Evolutionary conservation across 1,284 basidiomycete species (phyloP).

Genomic region (Cryptococcus jaspeensis): DNA sequence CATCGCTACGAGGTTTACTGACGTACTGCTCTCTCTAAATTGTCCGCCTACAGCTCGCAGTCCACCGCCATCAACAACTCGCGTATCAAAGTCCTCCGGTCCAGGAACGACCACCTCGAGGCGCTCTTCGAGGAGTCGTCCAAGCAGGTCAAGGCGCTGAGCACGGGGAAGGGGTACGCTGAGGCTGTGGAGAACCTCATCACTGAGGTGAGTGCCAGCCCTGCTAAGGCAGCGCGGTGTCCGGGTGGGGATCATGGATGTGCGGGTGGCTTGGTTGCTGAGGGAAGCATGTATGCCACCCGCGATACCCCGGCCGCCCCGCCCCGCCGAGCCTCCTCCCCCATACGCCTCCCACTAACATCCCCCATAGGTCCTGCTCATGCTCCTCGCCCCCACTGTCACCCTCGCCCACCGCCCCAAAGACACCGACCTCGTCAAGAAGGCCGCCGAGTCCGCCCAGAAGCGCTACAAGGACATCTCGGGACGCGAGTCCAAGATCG

Average conservation of each 20-base stretch:
- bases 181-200: conserved; percentile 78
- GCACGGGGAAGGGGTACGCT: conserved; percentile 69
- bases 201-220: conserved; percentile 68
- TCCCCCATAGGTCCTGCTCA: conserved; percentile 54
- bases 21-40: neutral
- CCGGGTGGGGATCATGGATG: neutral
- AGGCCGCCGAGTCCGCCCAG: conserved; percentile 31
- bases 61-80: conserved; percentile 96
- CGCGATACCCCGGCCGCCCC: too few relatives aligned
- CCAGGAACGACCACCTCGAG: conserved; percentile 88
- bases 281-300: too few relatives aligned
- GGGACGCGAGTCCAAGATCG: conserved; percentile 64
- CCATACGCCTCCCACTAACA: neutral
- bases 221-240: too few relatives aligned
- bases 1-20: neutral
- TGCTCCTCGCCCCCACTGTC: conserved; percentile 70
- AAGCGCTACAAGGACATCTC: conserved; percentile 55
- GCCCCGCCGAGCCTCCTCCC: neutral
- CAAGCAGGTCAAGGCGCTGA: conserved; percentile 63
- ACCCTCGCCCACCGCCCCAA: conserved; percentile 43
- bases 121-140: conserved; percentile 80
- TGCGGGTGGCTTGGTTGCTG: too few relatives aligned
- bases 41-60: conserved; percentile 65
- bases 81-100: conserved; percentile 84
- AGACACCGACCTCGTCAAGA: conserved; percentile 42